Base-by-base conservation (phyloP, 2,329 filamentous ascomycete species). In the Helminthosporium solani region DNA sequence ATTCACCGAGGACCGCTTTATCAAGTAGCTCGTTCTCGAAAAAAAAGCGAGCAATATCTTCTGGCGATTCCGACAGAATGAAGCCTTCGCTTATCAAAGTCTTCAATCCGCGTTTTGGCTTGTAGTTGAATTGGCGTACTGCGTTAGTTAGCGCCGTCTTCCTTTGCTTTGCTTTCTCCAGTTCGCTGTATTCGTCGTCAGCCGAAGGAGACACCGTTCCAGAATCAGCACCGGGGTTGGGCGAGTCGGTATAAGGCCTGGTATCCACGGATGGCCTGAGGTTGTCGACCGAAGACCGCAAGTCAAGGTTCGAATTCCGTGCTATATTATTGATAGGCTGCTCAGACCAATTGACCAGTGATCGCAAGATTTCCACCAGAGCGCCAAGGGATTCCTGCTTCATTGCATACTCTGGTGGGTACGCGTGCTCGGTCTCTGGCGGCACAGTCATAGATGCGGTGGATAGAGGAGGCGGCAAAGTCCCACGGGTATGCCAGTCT, bases 61-160 rank as follows among this genome's bases (percentile, higher is more conserved):
- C 77, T 0, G 94, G 86, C 6, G 78, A 81, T 42, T 91, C 82
- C 44, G 87, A 92, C 1, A 81, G 73, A 48, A 99, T 96, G 67
- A 99, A 96, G 0, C 90, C 89, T 53, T 95, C 88, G 20, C 87
- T 80, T 11, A 97, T 66, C 15, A 99, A 73, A 14, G 87, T 73
- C 66, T 96, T 96, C 64, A 99, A 82, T 5, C 94, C 95, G 48
- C 87, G 84, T 71, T 99, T 99, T 0, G 95, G 90, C 69, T 99
- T 99, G 77, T 92, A 96, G 68, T 99, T 99, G 78, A 99, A 99
- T 52, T 90, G 87, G 40, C 86, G 84, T 44, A 96, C 87, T 2
- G 88, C 92, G 59, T 95, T 94, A 42, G 85, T 88, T 50, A 97
- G 74, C 0, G 94, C 94, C 6, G 90, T 97, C 73, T 99, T 99